Evolutionary conservation across 2,329 filamentous ascomycete species (phyloP).

Genomic region (Botrytis deweyae): DNA sequence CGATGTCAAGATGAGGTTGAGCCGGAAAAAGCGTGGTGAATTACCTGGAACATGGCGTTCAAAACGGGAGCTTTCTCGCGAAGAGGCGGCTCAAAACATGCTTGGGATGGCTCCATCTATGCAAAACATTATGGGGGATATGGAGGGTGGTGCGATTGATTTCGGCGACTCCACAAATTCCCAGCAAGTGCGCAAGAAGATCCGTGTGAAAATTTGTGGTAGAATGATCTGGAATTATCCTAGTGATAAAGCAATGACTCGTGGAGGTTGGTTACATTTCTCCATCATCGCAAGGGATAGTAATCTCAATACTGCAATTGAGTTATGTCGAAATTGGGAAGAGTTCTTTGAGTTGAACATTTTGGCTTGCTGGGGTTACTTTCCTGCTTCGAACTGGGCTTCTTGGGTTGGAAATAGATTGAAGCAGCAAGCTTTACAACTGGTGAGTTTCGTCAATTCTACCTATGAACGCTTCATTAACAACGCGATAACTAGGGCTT

Average conservation of each 20-base stretch:
- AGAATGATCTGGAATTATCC: constrained; percentile 53
- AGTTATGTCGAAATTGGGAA: constrained; percentile 51
- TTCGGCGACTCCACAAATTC: constrained; percentile 42
- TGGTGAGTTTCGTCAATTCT: constrained; percentile 30
- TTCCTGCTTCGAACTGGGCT: constrained; percentile 48
- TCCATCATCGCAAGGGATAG: constrained; percentile 51
- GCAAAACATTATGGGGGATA: constrained; percentile 28
- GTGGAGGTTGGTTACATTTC: constrained; percentile 52
- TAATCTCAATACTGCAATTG: constrained; percentile 45
- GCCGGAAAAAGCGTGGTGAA: constrained; percentile 21
- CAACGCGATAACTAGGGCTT: constrained; percentile 28
- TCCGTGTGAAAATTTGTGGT: constrained; percentile 47
- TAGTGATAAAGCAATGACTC: constrained; percentile 47
- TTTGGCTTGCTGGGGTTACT: constrained; percentile 47
- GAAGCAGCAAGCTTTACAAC: constrained; percentile 44
- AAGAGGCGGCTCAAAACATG: constrained; percentile 31
- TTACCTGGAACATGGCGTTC: constrained; percentile 34
- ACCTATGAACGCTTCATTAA: neutral
- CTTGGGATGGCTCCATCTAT: constrained; percentile 33
- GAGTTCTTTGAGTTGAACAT: constrained; percentile 51
- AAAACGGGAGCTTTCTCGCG: constrained; percentile 31
- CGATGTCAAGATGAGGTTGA: constrained; percentile 1
- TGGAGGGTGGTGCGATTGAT: constrained; percentile 32
- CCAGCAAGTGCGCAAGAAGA: constrained; percentile 41
- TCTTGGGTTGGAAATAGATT: constrained; percentile 43